These are phyloP conservation scores for Fusarium pininemorale DNA, from an alignment of 2,329 filamentous ascomycete genomes.

Conservation along the genomic window DNA sequence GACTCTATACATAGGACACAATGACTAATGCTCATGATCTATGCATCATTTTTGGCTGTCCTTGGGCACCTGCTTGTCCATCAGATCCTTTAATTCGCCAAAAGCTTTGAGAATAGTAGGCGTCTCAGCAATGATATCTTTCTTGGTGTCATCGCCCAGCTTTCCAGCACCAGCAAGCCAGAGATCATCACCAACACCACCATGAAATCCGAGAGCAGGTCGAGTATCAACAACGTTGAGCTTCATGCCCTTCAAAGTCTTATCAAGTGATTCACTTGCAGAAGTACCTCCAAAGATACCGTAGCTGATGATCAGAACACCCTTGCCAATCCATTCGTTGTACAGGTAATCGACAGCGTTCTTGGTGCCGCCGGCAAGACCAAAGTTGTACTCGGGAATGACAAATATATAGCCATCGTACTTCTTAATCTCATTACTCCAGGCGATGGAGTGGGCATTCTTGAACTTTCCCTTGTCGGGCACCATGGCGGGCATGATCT, in stretches of 20 bases:
- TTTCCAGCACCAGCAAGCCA: constrained; percentile 13
- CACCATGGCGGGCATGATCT: constrained; percentile 50
- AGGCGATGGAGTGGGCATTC: constrained; percentile 54
- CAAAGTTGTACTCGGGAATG: constrained; percentile 66
- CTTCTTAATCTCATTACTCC: constrained; percentile 55
- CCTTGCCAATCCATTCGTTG: constrained; percentile 57
- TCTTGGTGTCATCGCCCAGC: constrained; percentile 22
- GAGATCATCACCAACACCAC: not conserved
- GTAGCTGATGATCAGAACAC: constrained; percentile 23
- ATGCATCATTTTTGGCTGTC: not conserved
- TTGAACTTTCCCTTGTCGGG: constrained; percentile 47
- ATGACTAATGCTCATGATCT: not conserved
- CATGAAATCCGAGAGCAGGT: constrained; percentile 15
- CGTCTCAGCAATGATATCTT: constrained; percentile 11
- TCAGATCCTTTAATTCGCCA: constrained; percentile 5
- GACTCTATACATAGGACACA: not conserved
- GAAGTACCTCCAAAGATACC: constrained; percentile 15
- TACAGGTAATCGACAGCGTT: constrained; percentile 71
- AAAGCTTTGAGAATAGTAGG: constrained; percentile 14
- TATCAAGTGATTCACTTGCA: not conserved
- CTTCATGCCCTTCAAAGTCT: constrained; percentile 14
- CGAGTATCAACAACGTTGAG: constrained; percentile 12
- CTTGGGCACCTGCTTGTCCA: not conserved
- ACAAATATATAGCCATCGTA: constrained; percentile 60
- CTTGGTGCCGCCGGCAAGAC: constrained; percentile 63